Percentiles rank a stretch among this genome's conserved stretches.
Conservation (phyloP, 2,329 filamentous ascomycete species). For the Cladosporium velox region DNA sequence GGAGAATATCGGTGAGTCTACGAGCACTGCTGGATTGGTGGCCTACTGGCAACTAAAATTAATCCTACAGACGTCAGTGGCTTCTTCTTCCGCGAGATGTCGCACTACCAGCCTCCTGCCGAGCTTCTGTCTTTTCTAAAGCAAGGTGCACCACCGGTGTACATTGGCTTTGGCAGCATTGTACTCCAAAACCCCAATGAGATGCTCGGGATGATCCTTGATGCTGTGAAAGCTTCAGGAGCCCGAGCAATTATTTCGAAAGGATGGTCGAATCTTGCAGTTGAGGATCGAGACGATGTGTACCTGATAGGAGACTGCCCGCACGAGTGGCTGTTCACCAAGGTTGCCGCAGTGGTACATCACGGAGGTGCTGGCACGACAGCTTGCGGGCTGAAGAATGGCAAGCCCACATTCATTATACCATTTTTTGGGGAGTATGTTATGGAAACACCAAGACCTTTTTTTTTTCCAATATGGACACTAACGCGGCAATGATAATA, state of each 20-base stretch:
- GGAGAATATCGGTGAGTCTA: constrained; percentile 62
- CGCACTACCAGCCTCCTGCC: constrained; percentile 25
- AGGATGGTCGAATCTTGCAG: constrained; percentile 64
- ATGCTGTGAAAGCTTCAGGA: constrained; percentile 61
- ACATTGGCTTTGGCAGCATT: constrained; percentile 76
- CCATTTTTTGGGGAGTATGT: constrained; percentile 58
- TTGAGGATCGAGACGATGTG: constrained; percentile 38
- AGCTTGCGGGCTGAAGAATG: constrained; percentile 53
- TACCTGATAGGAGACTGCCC: constrained; percentile 55
- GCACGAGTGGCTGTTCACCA: constrained; percentile 59
- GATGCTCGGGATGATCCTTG: constrained; percentile 71
- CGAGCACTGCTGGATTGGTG: background rate
- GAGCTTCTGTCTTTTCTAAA: constrained; percentile 53
- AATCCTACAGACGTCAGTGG: constrained; percentile 46
- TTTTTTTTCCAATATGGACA: constrained; percentile 33
- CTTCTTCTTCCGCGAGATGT: constrained; percentile 67
- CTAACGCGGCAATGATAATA: constrained; percentile 40
- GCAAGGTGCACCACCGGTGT: constrained; percentile 62
- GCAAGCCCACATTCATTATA: constrained; percentile 53
- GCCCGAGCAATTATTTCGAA: constrained; percentile 72
- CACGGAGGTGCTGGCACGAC: constrained; percentile 61
- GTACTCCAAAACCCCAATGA: constrained; percentile 69
- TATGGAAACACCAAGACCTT: constrained; percentile 32
- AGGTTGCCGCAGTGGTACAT: constrained; percentile 56
- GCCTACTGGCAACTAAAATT: background rate